Conservation (phyloP, 495 filamentous ascomycete species). For the Friedmanniomyces simplex region DNA sequence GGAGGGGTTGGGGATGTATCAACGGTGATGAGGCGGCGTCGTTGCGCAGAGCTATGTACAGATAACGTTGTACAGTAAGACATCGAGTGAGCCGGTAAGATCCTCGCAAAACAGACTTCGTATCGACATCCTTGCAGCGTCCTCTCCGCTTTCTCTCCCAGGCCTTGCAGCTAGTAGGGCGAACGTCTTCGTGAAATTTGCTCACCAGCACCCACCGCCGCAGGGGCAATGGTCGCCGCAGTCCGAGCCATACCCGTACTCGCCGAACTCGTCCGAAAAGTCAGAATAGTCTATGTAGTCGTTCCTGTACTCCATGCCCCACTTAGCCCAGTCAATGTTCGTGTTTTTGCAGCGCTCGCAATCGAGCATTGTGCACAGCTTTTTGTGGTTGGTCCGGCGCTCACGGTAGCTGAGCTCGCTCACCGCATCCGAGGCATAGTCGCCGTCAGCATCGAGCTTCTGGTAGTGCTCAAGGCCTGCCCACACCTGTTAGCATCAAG, state of each 20-base stretch:
- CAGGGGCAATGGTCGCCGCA: not conserved
- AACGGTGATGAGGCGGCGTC: not conserved
- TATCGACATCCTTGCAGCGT: no score
- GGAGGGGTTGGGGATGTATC: not conserved
- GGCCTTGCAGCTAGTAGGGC: not conserved
- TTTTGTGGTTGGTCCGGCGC: not conserved
- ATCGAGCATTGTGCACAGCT: not conserved
- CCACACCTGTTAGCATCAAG: not conserved
- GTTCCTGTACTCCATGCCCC: not conserved
- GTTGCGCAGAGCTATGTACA: not conserved
- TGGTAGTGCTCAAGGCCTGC: conserved; percentile 4
- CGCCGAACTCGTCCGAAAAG: no score
- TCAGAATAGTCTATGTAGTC: no score
- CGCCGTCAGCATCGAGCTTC: not conserved
- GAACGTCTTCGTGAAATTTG: no score
- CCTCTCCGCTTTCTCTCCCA: not conserved
- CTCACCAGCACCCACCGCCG: not conserved
- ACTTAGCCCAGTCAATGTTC: not conserved
- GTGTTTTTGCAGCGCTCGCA: not conserved
- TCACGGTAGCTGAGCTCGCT: not conserved
- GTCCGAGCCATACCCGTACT: no score
- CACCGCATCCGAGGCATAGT: not conserved
- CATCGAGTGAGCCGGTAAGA: not conserved
- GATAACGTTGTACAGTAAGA: not conserved
- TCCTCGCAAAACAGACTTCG: not conserved